Conservation (phyloP, 805 yeast species). For the Ogataea minuta region DNA sequence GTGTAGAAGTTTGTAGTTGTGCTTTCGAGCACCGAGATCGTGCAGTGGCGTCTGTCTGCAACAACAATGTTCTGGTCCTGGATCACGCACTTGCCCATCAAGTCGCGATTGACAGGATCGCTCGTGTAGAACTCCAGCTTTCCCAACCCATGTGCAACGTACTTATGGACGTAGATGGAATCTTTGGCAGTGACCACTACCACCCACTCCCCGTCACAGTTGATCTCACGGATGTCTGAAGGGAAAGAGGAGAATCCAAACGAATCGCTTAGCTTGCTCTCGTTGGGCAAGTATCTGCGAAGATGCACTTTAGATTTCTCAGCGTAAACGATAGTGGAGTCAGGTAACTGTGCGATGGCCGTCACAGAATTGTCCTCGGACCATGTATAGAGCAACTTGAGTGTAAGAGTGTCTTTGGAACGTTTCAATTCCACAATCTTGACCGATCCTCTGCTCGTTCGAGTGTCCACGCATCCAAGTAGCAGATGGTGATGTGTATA, state of each 20-base stretch:
- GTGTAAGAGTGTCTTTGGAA: constrained; percentile 10
- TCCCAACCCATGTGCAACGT: constrained; percentile 12
- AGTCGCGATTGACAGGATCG: constrained; percentile 24
- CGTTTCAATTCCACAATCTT: constrained; percentile 31
- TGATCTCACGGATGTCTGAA: constrained; percentile 25
- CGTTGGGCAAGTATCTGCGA: constrained; percentile 19
- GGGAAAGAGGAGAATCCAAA: constrained; percentile 10
- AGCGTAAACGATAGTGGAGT: constrained; percentile 26
- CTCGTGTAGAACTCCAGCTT: constrained; percentile 13
- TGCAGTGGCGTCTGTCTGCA: constrained; percentile 23
- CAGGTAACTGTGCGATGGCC: constrained; percentile 24
- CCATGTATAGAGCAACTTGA: constrained; percentile 22
- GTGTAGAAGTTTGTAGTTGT: constrained; percentile 1
- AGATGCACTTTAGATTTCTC: constrained; percentile 15
- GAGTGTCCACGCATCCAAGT: constrained; percentile 32
- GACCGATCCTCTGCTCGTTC: constrained; percentile 23
- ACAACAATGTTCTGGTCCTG: constrained; percentile 13
- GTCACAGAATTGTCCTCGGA: constrained; percentile 22
- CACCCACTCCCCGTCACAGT: constrained; percentile 20
- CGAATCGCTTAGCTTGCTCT: constrained; percentile 25
- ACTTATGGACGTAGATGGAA: constrained; percentile 25
- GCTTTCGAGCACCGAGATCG: constrained; percentile 16
- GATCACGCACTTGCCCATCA: constrained; percentile 25
- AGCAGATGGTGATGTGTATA: constrained; percentile 29
- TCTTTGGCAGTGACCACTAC: constrained; percentile 31